These are phyloP conservation scores for Tolypocladium guangdongense DNA, from an alignment of 2,329 filamentous ascomycete genomes.

Conservation along the genomic window DNA sequence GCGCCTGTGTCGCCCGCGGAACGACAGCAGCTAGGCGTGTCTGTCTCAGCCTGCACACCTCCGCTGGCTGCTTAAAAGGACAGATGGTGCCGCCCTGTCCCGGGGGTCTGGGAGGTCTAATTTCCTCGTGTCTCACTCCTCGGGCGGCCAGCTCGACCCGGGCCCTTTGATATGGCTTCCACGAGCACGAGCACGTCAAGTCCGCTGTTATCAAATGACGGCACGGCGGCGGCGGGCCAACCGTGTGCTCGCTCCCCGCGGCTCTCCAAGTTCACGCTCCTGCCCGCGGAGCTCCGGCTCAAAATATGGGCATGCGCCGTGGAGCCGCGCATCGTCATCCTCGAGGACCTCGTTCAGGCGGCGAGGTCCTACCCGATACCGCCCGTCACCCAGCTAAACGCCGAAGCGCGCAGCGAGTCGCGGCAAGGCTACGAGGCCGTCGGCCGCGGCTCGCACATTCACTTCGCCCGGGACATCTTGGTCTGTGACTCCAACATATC, in stretches of 20 bases:
- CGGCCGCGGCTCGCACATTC: constrained; percentile 23
- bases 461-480: constrained; percentile 25
- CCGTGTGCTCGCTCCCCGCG: neutral
- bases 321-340: constrained; percentile 24
- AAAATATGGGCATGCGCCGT: constrained; percentile 26
- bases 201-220: neutral
- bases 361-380: constrained; percentile 21
- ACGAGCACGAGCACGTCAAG: neutral
- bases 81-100: neutral
- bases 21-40: neutral
- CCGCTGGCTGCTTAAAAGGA: neutral
- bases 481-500: constrained; percentile 26
- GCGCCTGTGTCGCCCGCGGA: neutral
- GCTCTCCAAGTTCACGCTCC: constrained; percentile 13
- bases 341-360: constrained; percentile 21
- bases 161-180: neutral
- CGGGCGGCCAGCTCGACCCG: neutral
- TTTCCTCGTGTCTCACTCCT: neutral
- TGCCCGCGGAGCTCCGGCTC: constrained; percentile 25
- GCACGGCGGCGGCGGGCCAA: constrained; percentile 1
- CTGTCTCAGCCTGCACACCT: neutral
- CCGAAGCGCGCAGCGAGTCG: constrained; percentile 22
- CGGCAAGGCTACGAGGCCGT: constrained; percentile 23
- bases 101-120: constrained; percentile 3
- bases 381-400: constrained; percentile 24